Evolutionary conservation across 352 stramenopile genomes (phyloP).

Genomic region (Globisporangium spiculum): DNA sequence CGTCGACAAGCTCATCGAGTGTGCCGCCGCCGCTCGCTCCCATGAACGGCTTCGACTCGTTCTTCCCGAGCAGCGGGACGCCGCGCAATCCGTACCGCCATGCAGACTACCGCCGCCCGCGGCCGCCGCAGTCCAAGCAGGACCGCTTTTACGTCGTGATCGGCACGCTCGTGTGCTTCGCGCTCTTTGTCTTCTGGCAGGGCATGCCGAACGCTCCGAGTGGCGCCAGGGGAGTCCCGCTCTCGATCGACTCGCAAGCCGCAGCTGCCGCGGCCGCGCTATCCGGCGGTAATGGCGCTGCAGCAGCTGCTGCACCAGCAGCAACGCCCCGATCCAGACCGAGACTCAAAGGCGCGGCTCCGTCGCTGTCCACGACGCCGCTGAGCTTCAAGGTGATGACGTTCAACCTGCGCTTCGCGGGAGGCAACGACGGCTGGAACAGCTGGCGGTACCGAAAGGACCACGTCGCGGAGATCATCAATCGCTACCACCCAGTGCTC

Average conservation of each 20-base stretch:
- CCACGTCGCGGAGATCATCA: conserved; percentile 71
- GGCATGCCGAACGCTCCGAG: conserved; percentile 12
- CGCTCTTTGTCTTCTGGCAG: conserved; percentile 62
- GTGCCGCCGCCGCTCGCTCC: background rate
- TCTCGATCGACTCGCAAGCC: conserved; percentile 35
- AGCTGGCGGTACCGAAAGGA: conserved; percentile 71
- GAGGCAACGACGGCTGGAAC: conserved; percentile 58
- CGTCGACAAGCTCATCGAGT: background rate
- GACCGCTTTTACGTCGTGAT: conserved; percentile 66
- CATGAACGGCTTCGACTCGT: conserved; percentile 68
- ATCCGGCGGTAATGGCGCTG: conserved; percentile 19
- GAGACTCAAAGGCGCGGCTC: conserved; percentile 38
- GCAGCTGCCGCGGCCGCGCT: conserved; percentile 27
- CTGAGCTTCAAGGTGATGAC: conserved; percentile 76
- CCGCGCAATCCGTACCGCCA: conserved; percentile 81
- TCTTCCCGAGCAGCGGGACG: conserved; percentile 58
- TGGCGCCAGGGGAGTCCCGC: conserved; percentile 5
- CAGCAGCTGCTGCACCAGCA: background rate
- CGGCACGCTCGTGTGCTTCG: conserved; percentile 60
- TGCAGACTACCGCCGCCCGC: conserved; percentile 32
- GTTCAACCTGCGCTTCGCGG: conserved; percentile 79
- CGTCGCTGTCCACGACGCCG: conserved; percentile 31
- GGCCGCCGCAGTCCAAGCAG: conserved; percentile 28
- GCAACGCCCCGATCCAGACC: conserved; percentile 14
- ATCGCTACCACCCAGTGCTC: conserved; percentile 65